Base-by-base conservation (phyloP, 75 land plant genomes). In the Gnetum montanum region DNA sequence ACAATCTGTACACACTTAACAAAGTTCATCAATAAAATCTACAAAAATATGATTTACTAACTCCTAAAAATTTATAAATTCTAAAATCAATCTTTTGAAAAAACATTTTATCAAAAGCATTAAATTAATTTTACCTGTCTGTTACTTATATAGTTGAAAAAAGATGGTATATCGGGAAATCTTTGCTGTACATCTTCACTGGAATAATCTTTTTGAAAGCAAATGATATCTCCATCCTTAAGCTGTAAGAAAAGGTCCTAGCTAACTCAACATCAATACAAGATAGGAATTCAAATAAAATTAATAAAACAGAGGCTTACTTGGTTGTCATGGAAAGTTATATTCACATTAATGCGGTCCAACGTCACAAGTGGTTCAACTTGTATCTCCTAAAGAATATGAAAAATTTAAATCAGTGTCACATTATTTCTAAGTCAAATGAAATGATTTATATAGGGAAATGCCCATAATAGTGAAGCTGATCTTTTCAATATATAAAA, bases 331-430 rank as follows among this genome's bases (percentile, higher is more conserved):
- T 79, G 75, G 51, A 95, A 95, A 13, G 92, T 70, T 0, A 58
- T 26, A 49, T 67, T 76, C 75, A 80, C 86, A 65, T 90, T 89
- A 49, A 95, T 72, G 29, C 67, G 89, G 55, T 90, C 93, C 59
- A 97, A 95, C 99, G 90, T 95, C 11, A 95, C 97, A 75, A 58
- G 67, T 27, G 99, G 99, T 34, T 95, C 97, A 73, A 95, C 90
- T 69, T 95, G 90, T 60, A 95, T 90, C 53, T 95, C 99, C 99
- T 95, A 75, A n/a, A n/a, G n/a, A n/a, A n/a, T n/a, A n/a, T n/a
- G n/a, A 38, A n/a, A n/a, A n/a, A n/a, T n/a, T n/a, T n/a, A n/a
- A n/a, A n/a, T n/a, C n/a, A n/a, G n/a, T n/a, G n/a, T n/a, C n/a
- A 56, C 3, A 35, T 28, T 12, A 60, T 44, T 15, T 6, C 37